These are phyloP conservation scores for Dentipellis sp. DNA, from an alignment of 768 basidiomycete species.

Conservation along the genomic window DNA sequence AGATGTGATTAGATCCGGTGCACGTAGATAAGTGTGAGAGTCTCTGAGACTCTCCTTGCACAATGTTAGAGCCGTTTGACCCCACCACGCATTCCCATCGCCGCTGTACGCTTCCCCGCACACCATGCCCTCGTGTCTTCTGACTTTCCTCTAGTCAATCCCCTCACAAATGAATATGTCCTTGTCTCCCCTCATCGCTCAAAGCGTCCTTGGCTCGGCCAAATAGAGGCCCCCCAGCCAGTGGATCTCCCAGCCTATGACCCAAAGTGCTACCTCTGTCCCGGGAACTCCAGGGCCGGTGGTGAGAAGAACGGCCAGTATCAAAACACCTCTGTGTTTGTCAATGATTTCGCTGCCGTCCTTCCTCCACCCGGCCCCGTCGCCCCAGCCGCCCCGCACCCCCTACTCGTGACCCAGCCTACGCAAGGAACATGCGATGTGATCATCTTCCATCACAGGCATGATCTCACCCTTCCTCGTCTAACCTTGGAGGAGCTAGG, in stretches of 20 bases:
- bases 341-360: slow-evolving; percentile 80
- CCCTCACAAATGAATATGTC: slow-evolving; percentile 65
- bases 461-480: slow-evolving; percentile 76
- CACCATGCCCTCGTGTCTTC: background rate
- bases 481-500: slow-evolving; percentile 50
- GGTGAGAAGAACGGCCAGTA: slow-evolving; percentile 63
- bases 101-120: slow-evolving; percentile 8
- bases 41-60: background rate
- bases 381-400: slow-evolving; percentile 44
- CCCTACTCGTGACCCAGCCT: slow-evolving; percentile 54
- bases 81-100: slow-evolving; percentile 10
- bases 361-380: slow-evolving; percentile 52
- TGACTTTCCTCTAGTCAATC: slow-evolving; percentile 52
- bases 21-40: background rate
- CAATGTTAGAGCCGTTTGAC: slow-evolving; percentile 9
- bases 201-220: slow-evolving; percentile 87
- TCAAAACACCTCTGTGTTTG: slow-evolving; percentile 57
- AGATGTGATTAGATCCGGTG: too few relatives aligned
- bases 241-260: slow-evolving; percentile 54
- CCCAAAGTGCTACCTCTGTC: slow-evolving; percentile 77
- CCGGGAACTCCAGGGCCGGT: slow-evolving; percentile 70
- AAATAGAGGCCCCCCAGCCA: slow-evolving; percentile 58
- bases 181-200: slow-evolving; percentile 87
- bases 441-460: slow-evolving; percentile 76
- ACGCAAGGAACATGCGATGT: slow-evolving; percentile 84